These are phyloP conservation scores for Hypomyces rosellus DNA, from an alignment of 2,329 filamentous ascomycete species.

Conservation along the genomic window DNA sequence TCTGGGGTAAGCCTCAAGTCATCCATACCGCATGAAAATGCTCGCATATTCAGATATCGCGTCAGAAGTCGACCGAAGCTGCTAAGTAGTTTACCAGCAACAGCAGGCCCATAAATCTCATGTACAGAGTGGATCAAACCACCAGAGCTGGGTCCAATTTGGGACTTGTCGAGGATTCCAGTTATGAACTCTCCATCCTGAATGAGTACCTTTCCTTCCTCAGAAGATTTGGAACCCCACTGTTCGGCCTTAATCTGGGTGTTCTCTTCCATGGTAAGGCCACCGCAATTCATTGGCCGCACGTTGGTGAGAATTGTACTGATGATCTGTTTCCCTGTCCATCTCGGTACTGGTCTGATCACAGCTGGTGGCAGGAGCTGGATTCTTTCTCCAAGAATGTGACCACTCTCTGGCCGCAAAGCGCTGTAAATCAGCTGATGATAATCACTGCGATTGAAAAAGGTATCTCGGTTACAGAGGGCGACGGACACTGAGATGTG, in stretches of 20 bases:
- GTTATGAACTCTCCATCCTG: constrained; percentile 81
- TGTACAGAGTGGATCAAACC: constrained; percentile 90
- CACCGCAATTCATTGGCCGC: constrained; percentile 66
- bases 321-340: constrained; percentile 96
- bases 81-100: constrained; percentile 82
- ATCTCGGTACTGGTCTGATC: constrained; percentile 71
- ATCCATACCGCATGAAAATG: constrained; percentile 96
- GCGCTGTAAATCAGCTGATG: constrained; percentile 91
- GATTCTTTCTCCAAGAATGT: constrained; percentile 77
- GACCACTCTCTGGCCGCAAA: constrained; percentile 81
- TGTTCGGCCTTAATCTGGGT: constrained; percentile 70
- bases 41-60: constrained; percentile 83
- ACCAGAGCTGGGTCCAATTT: constrained; percentile 80
- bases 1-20: constrained; percentile 79
- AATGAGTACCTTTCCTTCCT: constrained; percentile 78
- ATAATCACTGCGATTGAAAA: constrained; percentile 83
- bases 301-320: constrained; percentile 92
- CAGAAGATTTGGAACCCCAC: constrained; percentile 64
- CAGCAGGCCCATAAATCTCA: constrained; percentile 82
- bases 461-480: constrained; percentile 84
- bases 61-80: constrained; percentile 85
- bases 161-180: constrained; percentile 92
- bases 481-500: constrained; percentile 92
- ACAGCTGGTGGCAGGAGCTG: constrained; percentile 75
- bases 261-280: constrained; percentile 72